Evolutionary conservation across 306 rosid species (phyloP).

Genomic region (Cucumis cinereus): DNA sequence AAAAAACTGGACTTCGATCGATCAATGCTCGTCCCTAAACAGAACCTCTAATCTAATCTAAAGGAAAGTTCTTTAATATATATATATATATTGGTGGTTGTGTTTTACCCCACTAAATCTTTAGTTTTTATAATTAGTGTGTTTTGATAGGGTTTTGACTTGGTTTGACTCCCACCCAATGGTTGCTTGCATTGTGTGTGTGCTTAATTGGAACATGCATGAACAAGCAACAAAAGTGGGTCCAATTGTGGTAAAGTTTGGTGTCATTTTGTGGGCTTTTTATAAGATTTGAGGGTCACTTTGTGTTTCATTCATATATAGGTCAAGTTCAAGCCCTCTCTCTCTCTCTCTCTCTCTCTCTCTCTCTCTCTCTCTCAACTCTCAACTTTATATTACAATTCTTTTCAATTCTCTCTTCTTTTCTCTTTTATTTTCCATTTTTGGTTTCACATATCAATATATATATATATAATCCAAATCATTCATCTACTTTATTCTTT

Average conservation of each 20-base stretch:
- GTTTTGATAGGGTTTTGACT: slow-evolving; percentile 34
- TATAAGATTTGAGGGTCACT: background rate
- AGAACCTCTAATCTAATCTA: too few species aligned
- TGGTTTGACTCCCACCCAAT: background rate
- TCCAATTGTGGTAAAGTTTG: background rate
- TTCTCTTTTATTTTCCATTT: background rate
- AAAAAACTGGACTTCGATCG: too few species aligned
- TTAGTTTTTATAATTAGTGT: slow-evolving; percentile 13
- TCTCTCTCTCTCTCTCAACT: background rate
- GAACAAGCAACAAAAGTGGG: slow-evolving; percentile 30
- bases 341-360: background rate
- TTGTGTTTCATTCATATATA: background rate
- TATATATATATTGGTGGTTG: slow-evolving; percentile 4
- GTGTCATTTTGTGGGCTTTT: slow-evolving; percentile 1
- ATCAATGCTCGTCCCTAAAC: too few species aligned
- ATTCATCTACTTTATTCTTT: background rate
- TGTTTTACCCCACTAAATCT: slow-evolving; percentile 33
- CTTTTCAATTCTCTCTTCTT: background rate
- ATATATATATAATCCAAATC: background rate
- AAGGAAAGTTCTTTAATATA: too few species aligned
- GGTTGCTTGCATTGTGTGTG: slow-evolving; percentile 17
- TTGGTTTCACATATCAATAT: background rate
- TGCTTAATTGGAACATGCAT: slow-evolving; percentile 41
- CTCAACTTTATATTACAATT: background rate
- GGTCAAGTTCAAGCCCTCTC: slow-evolving; percentile 7